These are phyloP conservation scores for Gossypium sturtianum DNA, from an alignment of 345 rosid genomes.

Conservation along the genomic window DNA sequence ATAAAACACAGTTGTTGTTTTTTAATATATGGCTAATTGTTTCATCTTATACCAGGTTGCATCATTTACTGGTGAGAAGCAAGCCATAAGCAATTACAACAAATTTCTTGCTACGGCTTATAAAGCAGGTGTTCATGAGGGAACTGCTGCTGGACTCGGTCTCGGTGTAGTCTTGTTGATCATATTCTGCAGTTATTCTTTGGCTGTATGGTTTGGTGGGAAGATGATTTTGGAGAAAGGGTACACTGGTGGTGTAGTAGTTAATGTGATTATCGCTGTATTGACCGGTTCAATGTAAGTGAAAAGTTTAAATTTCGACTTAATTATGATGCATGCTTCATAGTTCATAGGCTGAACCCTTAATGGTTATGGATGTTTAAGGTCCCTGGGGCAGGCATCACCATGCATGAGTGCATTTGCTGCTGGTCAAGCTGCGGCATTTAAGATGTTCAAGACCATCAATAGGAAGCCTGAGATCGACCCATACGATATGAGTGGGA, in stretches of 20 bases:
- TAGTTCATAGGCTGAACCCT: not conserved
- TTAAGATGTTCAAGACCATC: constrained; percentile 79
- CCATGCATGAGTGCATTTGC: constrained; percentile 62
- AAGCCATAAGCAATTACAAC: constrained; percentile 52
- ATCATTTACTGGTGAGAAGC: constrained; percentile 83
- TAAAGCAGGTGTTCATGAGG: constrained; percentile 58
- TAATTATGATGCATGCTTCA: not conserved
- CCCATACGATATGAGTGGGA: constrained; percentile 48
- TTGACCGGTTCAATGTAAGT: constrained; percentile 78
- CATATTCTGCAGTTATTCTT: constrained; percentile 48
- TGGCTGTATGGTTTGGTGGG: constrained; percentile 80
- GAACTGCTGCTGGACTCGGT: constrained; percentile 67
- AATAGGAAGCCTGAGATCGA: constrained; percentile 63
- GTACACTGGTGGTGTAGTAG: constrained; percentile 70
- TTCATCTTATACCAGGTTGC: constrained; percentile 49
- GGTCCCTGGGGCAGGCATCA: constrained; percentile 84
- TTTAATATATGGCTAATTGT: not conserved
- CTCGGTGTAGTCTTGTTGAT: constrained; percentile 45
- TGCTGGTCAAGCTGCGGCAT: constrained; percentile 31
- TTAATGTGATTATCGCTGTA: constrained; percentile 66
- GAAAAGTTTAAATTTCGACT: not conserved
- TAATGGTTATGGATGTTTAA: constrained; percentile 15
- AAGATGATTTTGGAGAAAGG: constrained; percentile 71
- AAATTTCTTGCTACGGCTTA: constrained; percentile 56
- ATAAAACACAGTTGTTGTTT: not conserved